These are phyloP conservation scores for Candida ponderosae DNA, from an alignment of 805 yeast species.

Conservation along the genomic window DNA sequence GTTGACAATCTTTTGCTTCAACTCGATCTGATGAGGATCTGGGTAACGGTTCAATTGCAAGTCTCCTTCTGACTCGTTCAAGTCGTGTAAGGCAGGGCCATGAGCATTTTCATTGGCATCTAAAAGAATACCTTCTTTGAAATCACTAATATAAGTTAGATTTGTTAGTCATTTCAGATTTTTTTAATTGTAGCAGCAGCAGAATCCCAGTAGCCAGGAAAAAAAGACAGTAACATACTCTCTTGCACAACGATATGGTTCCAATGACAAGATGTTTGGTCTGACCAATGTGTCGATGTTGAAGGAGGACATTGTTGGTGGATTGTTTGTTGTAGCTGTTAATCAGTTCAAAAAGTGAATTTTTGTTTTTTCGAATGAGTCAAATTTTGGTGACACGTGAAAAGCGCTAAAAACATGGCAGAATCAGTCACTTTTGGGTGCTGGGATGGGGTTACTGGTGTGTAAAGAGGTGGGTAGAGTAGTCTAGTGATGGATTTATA, in stretches of 20 bases:
- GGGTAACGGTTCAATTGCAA: conserved; percentile 85
- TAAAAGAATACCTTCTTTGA: conserved; percentile 74
- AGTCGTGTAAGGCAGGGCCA: conserved; percentile 63
- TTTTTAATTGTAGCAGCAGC: not conserved
- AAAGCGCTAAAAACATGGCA: too few relatives aligned
- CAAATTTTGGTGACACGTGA: too few relatives aligned
- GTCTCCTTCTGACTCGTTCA: conserved; percentile 34
- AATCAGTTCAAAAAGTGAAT: too few relatives aligned
- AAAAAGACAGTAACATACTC: conserved; percentile 35
- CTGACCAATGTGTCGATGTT: conserved; percentile 57
- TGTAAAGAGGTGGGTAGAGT: too few relatives aligned
- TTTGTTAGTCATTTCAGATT: not conserved
- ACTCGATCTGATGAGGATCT: conserved; percentile 84
- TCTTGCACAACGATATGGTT: conserved; percentile 95
- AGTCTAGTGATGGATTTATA: too few relatives aligned
- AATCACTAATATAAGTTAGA: conserved; percentile 39
- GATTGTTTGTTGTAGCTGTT: too few relatives aligned
- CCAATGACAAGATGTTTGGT: conserved; percentile 75
- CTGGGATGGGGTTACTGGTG: too few relatives aligned
- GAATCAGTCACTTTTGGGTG: too few relatives aligned
- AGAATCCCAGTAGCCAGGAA: too few relatives aligned
- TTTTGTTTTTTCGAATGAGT: too few relatives aligned
- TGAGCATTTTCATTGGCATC: conserved; percentile 97
- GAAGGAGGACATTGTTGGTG: conserved; percentile 30
- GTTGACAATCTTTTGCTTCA: conserved; percentile 64